Evolutionary conservation across 306 rosid genomes (phyloP).

Genomic region (Prunus salicina): DNA sequence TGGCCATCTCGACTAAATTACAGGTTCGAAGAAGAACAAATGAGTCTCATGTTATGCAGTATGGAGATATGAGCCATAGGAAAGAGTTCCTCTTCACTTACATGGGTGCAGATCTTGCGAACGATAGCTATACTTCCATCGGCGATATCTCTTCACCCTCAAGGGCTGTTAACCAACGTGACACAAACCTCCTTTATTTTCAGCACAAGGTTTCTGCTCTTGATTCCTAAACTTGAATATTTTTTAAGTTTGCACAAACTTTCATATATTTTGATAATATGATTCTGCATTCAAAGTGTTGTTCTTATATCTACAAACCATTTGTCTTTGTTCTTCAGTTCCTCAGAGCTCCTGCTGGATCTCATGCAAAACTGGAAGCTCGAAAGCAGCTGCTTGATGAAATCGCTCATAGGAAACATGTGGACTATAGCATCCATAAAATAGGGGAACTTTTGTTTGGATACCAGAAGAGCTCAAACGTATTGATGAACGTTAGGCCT

Average conservation of each 20-base stretch:
- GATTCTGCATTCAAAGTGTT: not conserved
- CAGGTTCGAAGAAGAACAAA: constrained; percentile 46
- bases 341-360: constrained; percentile 37
- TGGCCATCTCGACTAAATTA: not conserved
- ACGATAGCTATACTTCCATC: not conserved
- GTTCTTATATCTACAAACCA: not conserved
- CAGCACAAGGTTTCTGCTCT: constrained; percentile 35
- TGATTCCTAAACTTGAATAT: not conserved
- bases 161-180: constrained; percentile 41
- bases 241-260: not conserved
- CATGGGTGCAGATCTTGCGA: constrained; percentile 34
- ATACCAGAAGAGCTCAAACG: constrained; percentile 11
- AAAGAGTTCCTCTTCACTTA: constrained; percentile 28
- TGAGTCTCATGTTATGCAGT: constrained; percentile 57
- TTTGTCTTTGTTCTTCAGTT: constrained; percentile 21
- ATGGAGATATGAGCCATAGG: constrained; percentile 31
- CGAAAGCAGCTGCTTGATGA: constrained; percentile 29
- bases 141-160: not conserved
- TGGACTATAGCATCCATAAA: constrained; percentile 28
- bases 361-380: constrained; percentile 39
- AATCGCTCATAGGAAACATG: constrained; percentile 30
- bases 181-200: constrained; percentile 38
- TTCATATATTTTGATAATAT: not conserved
- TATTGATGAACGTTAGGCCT: constrained; percentile 36
- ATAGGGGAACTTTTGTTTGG: constrained; percentile 51